Evolutionary conservation across 257 asterid genomes (phyloP).

Genomic region (Forsythia suspensa): DNA sequence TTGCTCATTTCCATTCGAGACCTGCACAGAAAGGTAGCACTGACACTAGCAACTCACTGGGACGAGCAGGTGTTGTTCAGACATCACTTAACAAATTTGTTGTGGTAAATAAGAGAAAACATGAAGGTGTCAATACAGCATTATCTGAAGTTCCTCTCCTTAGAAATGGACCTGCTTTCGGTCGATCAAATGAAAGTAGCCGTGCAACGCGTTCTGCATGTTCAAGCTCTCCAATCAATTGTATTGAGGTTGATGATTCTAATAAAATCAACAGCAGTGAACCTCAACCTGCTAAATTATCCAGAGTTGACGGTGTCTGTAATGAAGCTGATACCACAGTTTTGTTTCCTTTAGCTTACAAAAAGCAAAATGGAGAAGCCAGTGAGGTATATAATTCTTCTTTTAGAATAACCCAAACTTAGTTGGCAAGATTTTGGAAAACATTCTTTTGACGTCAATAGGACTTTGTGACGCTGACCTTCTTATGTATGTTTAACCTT

Average conservation of each 20-base stretch:
- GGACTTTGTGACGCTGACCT: conserved; percentile 6
- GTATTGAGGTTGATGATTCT: conserved; percentile 33
- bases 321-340: conserved; percentile 34
- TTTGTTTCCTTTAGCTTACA: conserved; percentile 36
- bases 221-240: conserved; percentile 37
- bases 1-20: conserved; percentile 31
- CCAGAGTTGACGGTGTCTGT: conserved; percentile 32
- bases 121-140: conserved; percentile 55
- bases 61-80: conserved; percentile 48
- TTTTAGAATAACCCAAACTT: not conserved
- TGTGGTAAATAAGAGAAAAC: conserved; percentile 77
- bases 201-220: conserved; percentile 30
- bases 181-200: conserved; percentile 40
- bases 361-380: conserved; percentile 26
- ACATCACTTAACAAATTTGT: conserved; percentile 76
- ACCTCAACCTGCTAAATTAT: conserved; percentile 36
- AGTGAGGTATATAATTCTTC: conserved; percentile 44
- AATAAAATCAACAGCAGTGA: conserved; percentile 25
- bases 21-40: conserved; percentile 36
- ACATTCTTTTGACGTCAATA: conserved; percentile 15
- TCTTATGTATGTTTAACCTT: conserved; percentile 5
- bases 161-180: conserved; percentile 51
- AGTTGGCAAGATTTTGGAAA: conserved; percentile 14
- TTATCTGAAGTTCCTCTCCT: conserved; percentile 88
- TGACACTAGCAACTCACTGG: conserved; percentile 25